Conservation (phyloP, 352 stramenopile genomes). For the Globisporangium perplexum region DNA sequence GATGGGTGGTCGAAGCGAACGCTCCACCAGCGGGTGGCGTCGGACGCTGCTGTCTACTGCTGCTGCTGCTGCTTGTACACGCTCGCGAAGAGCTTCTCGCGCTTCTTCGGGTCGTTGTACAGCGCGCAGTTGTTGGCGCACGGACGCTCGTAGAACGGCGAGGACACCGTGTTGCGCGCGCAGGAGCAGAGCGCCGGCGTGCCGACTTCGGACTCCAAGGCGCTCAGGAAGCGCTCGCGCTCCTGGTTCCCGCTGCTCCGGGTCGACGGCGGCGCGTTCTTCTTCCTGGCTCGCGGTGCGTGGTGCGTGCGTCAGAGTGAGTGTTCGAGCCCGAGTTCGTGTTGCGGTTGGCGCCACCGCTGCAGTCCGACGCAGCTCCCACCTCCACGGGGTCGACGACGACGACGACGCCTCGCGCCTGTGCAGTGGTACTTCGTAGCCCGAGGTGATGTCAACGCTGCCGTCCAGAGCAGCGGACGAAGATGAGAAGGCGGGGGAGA, state of each 20-base stretch:
- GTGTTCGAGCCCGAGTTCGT: too few relatives aligned
- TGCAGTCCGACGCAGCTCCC: neutral
- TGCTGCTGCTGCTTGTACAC: conserved; percentile 54
- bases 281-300: conserved; percentile 14
- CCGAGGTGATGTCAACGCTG: conserved; percentile 33
- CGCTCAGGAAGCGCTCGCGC: conserved; percentile 40
- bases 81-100: conserved; percentile 41
- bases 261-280: conserved; percentile 1
- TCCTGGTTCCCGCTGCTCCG: conserved; percentile 10
- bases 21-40: too few relatives aligned
- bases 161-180: conserved; percentile 13
- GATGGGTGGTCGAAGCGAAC: too few relatives aligned
- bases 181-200: conserved; percentile 58
- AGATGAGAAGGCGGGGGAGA: neutral
- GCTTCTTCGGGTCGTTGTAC: conserved; percentile 58
- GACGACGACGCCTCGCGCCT: conserved; percentile 26
- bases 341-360: too few relatives aligned
- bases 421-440: conserved; percentile 29
- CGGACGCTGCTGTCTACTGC: conserved; percentile 1
- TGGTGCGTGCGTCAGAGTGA: neutral
- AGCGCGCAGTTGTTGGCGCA: conserved; percentile 73
- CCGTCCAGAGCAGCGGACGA: neutral
- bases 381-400: conserved; percentile 55
- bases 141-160: conserved; percentile 11
- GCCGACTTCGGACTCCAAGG: conserved; percentile 38